Conservation (phyloP, 768 basidiomycete genomes). For the Mycena venus region DNA sequence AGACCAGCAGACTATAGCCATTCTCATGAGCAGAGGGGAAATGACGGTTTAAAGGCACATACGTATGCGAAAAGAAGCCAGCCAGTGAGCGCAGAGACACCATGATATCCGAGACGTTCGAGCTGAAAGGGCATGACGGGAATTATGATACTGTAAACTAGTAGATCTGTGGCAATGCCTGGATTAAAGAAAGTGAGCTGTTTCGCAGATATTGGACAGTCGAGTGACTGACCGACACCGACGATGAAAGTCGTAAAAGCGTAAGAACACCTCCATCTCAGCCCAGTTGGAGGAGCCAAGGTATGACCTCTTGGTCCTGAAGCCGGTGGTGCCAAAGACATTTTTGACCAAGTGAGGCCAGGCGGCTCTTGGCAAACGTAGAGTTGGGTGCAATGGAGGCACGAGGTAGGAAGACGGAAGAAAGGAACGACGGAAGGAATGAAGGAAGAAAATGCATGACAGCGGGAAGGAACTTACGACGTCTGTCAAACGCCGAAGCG, state of each 20-base stretch:
- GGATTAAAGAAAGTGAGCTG: background rate
- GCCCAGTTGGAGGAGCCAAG: background rate
- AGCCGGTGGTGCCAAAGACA: too few species aligned
- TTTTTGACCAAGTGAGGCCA: too few species aligned
- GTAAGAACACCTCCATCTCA: slow-evolving; percentile 19
- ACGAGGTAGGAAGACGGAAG: too few species aligned
- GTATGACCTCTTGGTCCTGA: too few species aligned
- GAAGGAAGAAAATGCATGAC: too few species aligned
- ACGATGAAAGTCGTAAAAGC: slow-evolving; percentile 8
- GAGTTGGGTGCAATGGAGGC: too few species aligned
- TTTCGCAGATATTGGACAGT: background rate
- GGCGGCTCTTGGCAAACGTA: too few species aligned
- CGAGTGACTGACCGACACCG: slow-evolving; percentile 10
- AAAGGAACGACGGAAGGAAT: too few species aligned
- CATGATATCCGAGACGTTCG: slow-evolving; percentile 57
- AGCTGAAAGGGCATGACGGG: slow-evolving; percentile 77
- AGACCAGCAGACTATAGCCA: slow-evolving; percentile 65
- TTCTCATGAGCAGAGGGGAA: slow-evolving; percentile 4
- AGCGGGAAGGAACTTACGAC: too few species aligned
- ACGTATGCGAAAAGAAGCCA: slow-evolving; percentile 76
- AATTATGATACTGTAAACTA: slow-evolving; percentile 72
- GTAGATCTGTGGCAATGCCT: slow-evolving; percentile 64
- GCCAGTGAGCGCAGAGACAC: slow-evolving; percentile 65
- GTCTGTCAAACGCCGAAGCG: too few species aligned
- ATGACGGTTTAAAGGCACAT: slow-evolving; percentile 35